phyloP scores from a whole-genome alignment of 495 filamentous ascomycete genomes.

The Neohortaea acidophila region DNA sequence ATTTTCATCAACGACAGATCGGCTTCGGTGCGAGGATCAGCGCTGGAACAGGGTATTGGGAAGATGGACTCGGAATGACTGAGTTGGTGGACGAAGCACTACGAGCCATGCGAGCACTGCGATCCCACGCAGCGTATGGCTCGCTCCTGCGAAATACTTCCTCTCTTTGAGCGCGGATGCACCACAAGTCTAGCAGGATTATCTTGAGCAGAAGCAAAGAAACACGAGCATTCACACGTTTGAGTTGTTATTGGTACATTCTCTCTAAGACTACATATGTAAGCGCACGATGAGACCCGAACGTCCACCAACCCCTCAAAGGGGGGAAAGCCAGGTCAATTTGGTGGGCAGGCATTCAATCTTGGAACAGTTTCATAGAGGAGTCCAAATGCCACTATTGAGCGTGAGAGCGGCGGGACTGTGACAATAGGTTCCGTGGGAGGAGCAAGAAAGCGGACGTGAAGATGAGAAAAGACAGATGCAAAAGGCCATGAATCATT shows the following conservation, averaged over 20 bases:
- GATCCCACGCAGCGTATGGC: no score
- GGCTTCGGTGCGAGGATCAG: no score
- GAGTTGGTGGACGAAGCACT: no score
- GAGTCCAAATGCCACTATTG: not conserved
- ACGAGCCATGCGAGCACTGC: no score
- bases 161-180: no score
- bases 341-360: not conserved
- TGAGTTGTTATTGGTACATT: no score
- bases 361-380: slow-evolving; percentile 2
- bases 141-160: no score
- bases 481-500: not conserved
- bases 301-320: not conserved
- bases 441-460: not conserved
- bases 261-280: not conserved
- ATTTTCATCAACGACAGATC: not conserved
- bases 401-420: not conserved
- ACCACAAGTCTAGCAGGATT: no score
- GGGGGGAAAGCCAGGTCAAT: slow-evolving; percentile 1
- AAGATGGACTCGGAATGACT: not conserved
- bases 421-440: slow-evolving; percentile 5
- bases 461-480: not conserved
- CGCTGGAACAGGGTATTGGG: no score
- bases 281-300: slow-evolving; percentile 6
- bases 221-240: no score
- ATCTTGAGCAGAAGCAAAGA: no score